Percentiles rank a stretch among this genome's conserved stretches.
Evolutionary conservation across 805 yeast genomes (phyloP).

Genomic region (Saccharomycopsis babjevae): DNA sequence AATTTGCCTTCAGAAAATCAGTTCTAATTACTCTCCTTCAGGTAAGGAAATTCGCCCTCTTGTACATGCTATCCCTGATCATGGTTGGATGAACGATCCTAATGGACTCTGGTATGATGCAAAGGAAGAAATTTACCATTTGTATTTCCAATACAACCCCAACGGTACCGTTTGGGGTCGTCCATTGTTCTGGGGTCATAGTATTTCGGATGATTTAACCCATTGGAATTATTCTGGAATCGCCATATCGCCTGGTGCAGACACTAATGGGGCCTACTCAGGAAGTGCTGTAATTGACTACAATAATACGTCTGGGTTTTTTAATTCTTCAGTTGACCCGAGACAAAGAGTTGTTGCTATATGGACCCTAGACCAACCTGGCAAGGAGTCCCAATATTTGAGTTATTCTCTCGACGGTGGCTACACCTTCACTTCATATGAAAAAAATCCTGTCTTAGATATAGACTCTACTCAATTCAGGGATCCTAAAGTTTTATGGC

Average conservation of each 20-base stretch:
- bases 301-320: conserved; percentile 30
- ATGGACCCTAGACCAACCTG: conserved; percentile 26
- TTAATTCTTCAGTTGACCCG: conserved; percentile 22
- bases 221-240: conserved; percentile 27
- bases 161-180: conserved; percentile 26
- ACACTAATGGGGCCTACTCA: conserved; percentile 27
- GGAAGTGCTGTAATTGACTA: conserved; percentile 31
- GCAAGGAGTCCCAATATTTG: conserved; percentile 26
- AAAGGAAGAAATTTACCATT: conserved; percentile 26
- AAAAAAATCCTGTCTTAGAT: conserved; percentile 27
- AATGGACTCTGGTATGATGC: conserved; percentile 31
- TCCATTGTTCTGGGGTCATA: conserved; percentile 35
- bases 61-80: conserved; percentile 28
- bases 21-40: background rate
- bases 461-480: conserved; percentile 25
- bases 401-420: conserved; percentile 31
- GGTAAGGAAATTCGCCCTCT: background rate
- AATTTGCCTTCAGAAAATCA: background rate
- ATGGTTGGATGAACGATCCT: conserved; percentile 37
- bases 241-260: conserved; percentile 25
- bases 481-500: conserved; percentile 31
- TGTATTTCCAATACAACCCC: conserved; percentile 32
- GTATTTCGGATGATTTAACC: conserved; percentile 27
- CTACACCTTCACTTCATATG: conserved; percentile 25
- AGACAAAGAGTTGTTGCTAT: conserved; percentile 30